Evolutionary conservation across 2,329 filamentous ascomycete species (phyloP).

Genomic region (Penicillium sp.): DNA sequence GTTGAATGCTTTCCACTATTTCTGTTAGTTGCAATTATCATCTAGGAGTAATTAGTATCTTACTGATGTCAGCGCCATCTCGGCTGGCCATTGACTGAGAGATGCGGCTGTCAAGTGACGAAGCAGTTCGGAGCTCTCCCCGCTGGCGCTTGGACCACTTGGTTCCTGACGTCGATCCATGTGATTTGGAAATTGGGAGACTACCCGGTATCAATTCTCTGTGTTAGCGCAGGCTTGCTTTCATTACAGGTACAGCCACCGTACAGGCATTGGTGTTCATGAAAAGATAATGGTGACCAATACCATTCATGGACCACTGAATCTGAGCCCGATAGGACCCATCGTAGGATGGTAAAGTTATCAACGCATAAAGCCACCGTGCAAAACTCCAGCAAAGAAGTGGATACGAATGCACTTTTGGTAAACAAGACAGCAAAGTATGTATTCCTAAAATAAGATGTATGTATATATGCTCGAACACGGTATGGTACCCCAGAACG

Average conservation of each 20-base stretch:
- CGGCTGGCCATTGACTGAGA: constrained; percentile 32
- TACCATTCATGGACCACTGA: too few species aligned
- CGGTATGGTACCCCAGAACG: background rate
- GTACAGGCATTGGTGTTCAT: too few species aligned
- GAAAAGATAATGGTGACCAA: too few species aligned
- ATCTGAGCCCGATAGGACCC: too few species aligned
- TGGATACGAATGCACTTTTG: too few species aligned
- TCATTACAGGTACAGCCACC: too few species aligned
- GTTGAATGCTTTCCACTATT: constrained; percentile 96
- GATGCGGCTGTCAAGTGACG: constrained; percentile 17
- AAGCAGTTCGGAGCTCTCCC: constrained; percentile 21
- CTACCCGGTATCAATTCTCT: too few species aligned
- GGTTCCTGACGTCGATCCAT: constrained; percentile 11
- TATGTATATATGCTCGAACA: background rate
- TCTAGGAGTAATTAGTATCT: background rate
- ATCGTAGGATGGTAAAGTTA: too few species aligned
- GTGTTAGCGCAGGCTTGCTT: too few species aligned
- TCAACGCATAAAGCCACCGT: too few species aligned
- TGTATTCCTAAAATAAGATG: background rate
- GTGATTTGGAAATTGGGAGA: too few species aligned
- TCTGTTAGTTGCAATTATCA: background rate
- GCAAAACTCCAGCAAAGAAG: too few species aligned
- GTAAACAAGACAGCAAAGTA: background rate
- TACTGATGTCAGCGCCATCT: constrained; percentile 47
- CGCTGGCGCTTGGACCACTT: constrained; percentile 20